Percentiles rank a stretch among this genome's conserved stretches.
These are phyloP conservation scores for Zygoascus hellenicus DNA, from an alignment of 1,139 yeast species.

Conservation along the genomic window DNA sequence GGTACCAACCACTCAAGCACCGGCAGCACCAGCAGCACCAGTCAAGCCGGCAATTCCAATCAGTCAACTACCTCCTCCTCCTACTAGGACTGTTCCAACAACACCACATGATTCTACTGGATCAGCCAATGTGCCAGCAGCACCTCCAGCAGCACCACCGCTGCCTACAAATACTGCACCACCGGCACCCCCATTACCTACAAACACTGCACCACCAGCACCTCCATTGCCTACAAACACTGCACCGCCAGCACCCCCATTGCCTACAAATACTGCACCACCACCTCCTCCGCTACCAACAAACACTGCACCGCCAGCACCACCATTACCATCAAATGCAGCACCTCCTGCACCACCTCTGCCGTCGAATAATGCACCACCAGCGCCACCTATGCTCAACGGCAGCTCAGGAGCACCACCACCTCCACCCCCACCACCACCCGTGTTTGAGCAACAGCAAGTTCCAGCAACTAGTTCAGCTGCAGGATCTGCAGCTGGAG, in stretches of 20 bases:
- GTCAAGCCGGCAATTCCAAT: background rate
- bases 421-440: slow-evolving; percentile 38
- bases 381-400: slow-evolving; percentile 24
- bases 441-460: slow-evolving; percentile 29
- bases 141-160: slow-evolving; percentile 23
- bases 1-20: slow-evolving; percentile 24
- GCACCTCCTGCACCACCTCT: slow-evolving; percentile 16
- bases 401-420: slow-evolving; percentile 29
- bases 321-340: slow-evolving; percentile 30
- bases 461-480: too few relatives aligned
- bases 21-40: slow-evolving; percentile 14
- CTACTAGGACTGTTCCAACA: slow-evolving; percentile 10
- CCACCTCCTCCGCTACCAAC: slow-evolving; percentile 22
- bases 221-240: slow-evolving; percentile 38
- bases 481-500: slow-evolving; percentile 34
- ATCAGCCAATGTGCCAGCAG: slow-evolving; percentile 7
- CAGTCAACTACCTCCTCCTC: slow-evolving; percentile 17
- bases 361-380: slow-evolving; percentile 22
- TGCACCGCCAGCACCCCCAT: slow-evolving; percentile 27
- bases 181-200: slow-evolving; percentile 18
- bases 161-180: slow-evolving; percentile 18
- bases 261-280: slow-evolving; percentile 27
- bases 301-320: slow-evolving; percentile 31
- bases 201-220: slow-evolving; percentile 25
- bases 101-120: slow-evolving; percentile 5